A percentile compares a stretch with the other conserved stretches of the same genome.
Evolutionary conservation across 371 early-diverging fungal genomes (phyloP).

Genomic region (Circinella umbellata): DNA sequence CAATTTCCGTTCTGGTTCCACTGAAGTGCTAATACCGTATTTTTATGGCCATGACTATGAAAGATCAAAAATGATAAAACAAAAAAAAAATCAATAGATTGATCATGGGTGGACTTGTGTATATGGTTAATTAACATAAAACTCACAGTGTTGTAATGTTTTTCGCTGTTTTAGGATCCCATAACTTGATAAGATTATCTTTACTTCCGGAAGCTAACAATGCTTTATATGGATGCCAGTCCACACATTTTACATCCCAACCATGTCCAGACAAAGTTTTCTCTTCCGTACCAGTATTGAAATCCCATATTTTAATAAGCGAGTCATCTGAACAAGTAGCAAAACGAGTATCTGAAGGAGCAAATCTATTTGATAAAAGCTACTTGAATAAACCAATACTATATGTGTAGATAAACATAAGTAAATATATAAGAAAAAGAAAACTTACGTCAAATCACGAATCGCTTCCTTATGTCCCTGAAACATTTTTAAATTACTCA

Average conservation of each 20-base stretch:
- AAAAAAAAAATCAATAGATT: background rate
- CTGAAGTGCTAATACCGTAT: constrained; percentile 89
- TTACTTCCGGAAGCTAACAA: constrained; percentile 98
- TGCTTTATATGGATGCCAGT: constrained; percentile 98
- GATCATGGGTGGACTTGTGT: background rate
- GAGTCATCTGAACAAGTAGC: constrained; percentile 99
- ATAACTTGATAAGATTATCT: constrained; percentile 97
- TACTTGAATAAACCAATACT: background rate
- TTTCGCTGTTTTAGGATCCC: constrained; percentile 98
- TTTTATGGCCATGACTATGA: constrained; percentile 94
- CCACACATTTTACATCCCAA: constrained; percentile 99
- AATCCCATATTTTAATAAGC: constrained; percentile 97
- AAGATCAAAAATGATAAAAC: background rate
- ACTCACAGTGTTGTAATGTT: constrained; percentile 89
- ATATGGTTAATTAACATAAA: background rate
- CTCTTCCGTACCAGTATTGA: constrained; percentile 91
- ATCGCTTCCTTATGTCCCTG: constrained; percentile 95
- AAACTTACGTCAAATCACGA: constrained; percentile 80
- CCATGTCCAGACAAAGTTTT: constrained; percentile 92
- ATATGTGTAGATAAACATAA: background rate
- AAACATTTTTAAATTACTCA: constrained; percentile 97
- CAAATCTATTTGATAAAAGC: constrained; percentile 32
- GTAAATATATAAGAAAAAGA: background rate
- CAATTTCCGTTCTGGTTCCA: constrained; percentile 99
- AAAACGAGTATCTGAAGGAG: constrained; percentile 89